A percentile compares a stretch with the other conserved stretches of the same genome.
These are phyloP conservation scores for Circinella minor DNA, from an alignment of 371 early-diverging fungal species.

Conservation along the genomic window DNA sequence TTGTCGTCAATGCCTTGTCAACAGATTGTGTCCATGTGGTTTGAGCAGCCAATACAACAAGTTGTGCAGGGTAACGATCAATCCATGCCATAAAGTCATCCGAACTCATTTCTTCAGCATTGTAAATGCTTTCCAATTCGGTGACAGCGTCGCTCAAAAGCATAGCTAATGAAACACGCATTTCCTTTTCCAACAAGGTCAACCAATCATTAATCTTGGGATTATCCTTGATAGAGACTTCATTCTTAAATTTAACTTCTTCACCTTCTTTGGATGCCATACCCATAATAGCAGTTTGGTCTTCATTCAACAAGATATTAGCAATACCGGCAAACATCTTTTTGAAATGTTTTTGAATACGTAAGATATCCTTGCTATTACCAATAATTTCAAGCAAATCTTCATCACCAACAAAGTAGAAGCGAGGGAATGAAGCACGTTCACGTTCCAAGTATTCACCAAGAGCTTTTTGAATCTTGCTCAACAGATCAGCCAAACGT, in stretches of 20 bases:
- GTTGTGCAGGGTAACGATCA: constrained; percentile 89
- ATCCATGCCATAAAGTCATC: constrained; percentile 84
- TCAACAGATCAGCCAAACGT: constrained; percentile 88
- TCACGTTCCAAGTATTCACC: constrained; percentile 98
- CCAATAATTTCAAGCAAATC: constrained; percentile 99
- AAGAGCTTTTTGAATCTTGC: constrained; percentile 97
- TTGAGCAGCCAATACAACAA: constrained; percentile 92
- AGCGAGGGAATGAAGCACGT: constrained; percentile 96
- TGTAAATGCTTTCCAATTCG: constrained; percentile 70
- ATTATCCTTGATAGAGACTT: constrained; percentile 81
- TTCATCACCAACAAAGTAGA: constrained; percentile 99
- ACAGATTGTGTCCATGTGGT: constrained; percentile 90
- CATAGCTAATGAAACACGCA: constrained; percentile 84
- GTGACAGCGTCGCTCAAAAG: constrained; percentile 75
- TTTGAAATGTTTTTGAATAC: constrained; percentile 97
- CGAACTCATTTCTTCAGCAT: constrained; percentile 64
- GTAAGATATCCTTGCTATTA: constrained; percentile 93
- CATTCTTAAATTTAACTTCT: constrained; percentile 78
- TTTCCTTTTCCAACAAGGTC: constrained; percentile 91
- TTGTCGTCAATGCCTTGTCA: constrained; percentile 71
- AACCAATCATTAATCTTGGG: constrained; percentile 98
- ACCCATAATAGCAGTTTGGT: constrained; percentile 74
- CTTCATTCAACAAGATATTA: constrained; percentile 83
- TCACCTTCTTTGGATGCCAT: constrained; percentile 96
- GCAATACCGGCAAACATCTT: constrained; percentile 99